Conservation (phyloP, 352 stramenopile species). For the Phytophthora sp. region DNA sequence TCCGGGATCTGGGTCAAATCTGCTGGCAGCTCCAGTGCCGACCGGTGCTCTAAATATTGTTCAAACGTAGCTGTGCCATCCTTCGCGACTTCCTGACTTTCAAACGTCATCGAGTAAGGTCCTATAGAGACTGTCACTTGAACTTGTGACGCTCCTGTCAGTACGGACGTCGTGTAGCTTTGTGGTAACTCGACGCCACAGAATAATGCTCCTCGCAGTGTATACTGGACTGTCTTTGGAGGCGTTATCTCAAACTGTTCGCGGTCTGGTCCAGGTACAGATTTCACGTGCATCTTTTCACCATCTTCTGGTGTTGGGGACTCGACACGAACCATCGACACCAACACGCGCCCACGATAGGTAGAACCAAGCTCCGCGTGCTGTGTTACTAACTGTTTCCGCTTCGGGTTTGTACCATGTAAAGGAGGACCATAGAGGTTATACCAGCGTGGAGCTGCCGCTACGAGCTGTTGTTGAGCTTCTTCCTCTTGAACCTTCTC, state of each 20-base stretch:
- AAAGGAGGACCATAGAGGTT: slow-evolving; percentile 89
- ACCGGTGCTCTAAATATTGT: slow-evolving; percentile 49
- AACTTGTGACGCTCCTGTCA: slow-evolving; percentile 38
- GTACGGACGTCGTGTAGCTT: slow-evolving; percentile 7
- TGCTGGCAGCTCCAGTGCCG: slow-evolving; percentile 56
- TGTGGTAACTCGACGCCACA: slow-evolving; percentile 61
- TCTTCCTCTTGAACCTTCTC: slow-evolving; percentile 26
- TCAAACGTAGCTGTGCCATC: slow-evolving; percentile 59
- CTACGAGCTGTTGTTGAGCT: slow-evolving; percentile 13
- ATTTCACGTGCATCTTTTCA: slow-evolving; percentile 68
- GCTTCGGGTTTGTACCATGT: slow-evolving; percentile 58
- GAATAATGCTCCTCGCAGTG: slow-evolving; percentile 65
- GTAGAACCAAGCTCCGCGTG: slow-evolving; percentile 76
- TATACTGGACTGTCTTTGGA: slow-evolving; percentile 69
- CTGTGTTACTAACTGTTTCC: slow-evolving; percentile 53
- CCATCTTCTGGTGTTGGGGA: slow-evolving; percentile 39
- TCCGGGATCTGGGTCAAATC: slow-evolving; percentile 78
- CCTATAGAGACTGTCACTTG: slow-evolving; percentile 61
- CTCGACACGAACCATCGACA: slow-evolving; percentile 77
- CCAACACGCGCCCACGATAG: slow-evolving; percentile 81
- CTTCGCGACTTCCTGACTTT: slow-evolving; percentile 53
- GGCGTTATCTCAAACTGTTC: slow-evolving; percentile 17
- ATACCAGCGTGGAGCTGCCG: slow-evolving; percentile 60
- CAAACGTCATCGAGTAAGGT: slow-evolving; percentile 53
- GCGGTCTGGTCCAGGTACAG: slow-evolving; percentile 42